These are phyloP conservation scores for Brassica cretica DNA, from an alignment of 345 rosid species.

Conservation along the genomic window DNA sequence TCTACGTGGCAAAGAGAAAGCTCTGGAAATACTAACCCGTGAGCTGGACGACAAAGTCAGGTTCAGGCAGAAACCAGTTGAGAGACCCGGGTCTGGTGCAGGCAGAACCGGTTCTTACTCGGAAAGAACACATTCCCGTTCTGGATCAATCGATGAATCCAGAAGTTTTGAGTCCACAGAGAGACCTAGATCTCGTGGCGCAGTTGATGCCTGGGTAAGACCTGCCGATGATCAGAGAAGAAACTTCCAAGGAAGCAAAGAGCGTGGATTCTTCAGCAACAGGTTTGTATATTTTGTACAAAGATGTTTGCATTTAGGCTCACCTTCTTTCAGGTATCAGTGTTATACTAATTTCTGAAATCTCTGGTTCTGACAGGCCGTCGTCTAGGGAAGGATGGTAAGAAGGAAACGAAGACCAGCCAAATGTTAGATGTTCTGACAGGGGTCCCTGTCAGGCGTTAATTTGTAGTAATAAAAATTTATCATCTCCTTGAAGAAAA, in stretches of 20 bases:
- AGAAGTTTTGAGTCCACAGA: constrained; percentile 63
- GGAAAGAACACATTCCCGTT: constrained; percentile 73
- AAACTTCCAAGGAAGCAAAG: constrained; percentile 73
- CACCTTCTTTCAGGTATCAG: neutral
- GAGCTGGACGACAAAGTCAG: constrained; percentile 81
- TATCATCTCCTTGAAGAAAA: constrained; percentile 7
- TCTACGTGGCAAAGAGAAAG: constrained; percentile 62
- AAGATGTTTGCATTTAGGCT: neutral
- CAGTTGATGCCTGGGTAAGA: constrained; percentile 69
- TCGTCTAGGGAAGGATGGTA: constrained; percentile 40
- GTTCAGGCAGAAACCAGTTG: constrained; percentile 71
- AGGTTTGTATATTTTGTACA: constrained; percentile 36
- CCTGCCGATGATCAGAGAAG: constrained; percentile 60
- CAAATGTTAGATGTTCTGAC: constrained; percentile 5
- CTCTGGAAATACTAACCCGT: constrained; percentile 56
- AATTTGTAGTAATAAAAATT: constrained; percentile 29
- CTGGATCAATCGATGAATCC: constrained; percentile 76
- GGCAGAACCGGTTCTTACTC: constrained; percentile 55
- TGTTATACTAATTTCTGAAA: neutral
- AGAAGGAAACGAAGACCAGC: constrained; percentile 21
- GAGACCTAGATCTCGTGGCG: constrained; percentile 84
- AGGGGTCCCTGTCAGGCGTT: neutral
- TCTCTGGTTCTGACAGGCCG: constrained; percentile 18
- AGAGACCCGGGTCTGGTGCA: constrained; percentile 43
- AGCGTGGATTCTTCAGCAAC: constrained; percentile 65